Base-by-base conservation (phyloP, 2,329 filamentous ascomycete species). In the Dendryphion nanum region DNA sequence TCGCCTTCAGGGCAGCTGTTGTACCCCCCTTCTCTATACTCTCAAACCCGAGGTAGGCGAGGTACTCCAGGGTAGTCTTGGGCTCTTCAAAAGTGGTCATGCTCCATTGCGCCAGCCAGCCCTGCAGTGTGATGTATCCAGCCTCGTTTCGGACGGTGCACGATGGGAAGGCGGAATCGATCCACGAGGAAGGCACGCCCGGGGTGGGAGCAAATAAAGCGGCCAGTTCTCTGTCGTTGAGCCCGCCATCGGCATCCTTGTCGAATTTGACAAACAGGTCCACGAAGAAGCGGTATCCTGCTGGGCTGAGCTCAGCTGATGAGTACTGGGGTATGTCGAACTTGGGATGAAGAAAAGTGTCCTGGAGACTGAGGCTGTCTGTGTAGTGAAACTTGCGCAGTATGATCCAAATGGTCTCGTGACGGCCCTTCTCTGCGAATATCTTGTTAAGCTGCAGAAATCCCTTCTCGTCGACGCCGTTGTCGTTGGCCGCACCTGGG, bases 41-140 rank as follows among this genome's bases (percentile, higher is more conserved):
- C 61, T 97, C 93, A 57, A 96, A 98, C 1, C 93, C 93, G 2
- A 98, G 82, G 61, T 96, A 96, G 3, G 93, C 93, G 2, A 98
- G 81, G 63, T 98, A 98, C 53, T 94, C 90, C 4, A 98, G 76
- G 1, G 93, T 97, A 1, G 89, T 96, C 61, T 93, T 94, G 10
- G 93, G 91, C 40, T 94, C 90, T 43, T 94, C 82, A 56, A 97
- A 98, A 0, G 93, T 98, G 1, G 93, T 98, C 93, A 98, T 98
- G 63, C 90, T 96, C 93, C 93, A 98, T 57, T 98, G 93, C 4
- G 93, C 93, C 24, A 98, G 79, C 93, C 93, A 98, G 2, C 93
- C 93, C 65, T 98, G 93, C 4, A 98, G 74, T 1, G 93, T 98
- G 45, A 98, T 90, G 62, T 97, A 82, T 0, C 93, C 93, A 6